Base-by-base conservation (phyloP, 257 asterid genomes). In the Plantago elongata region DNA sequence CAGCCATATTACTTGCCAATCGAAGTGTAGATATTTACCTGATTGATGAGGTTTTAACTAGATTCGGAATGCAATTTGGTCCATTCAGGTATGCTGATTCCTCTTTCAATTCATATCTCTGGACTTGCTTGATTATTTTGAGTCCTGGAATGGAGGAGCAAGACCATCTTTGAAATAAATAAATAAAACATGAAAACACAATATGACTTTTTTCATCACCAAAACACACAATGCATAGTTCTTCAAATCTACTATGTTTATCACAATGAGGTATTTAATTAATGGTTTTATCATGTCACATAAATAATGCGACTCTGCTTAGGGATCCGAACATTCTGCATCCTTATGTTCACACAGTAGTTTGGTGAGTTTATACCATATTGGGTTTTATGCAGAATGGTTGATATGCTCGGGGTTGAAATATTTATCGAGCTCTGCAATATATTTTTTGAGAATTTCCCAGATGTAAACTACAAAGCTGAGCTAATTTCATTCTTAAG, bases 11-110 rank as follows among this genome's bases (percentile, higher is more conserved):
- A 47, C 82, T 84, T 11, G 75, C 77, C 17, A 84, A 84, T 64
- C 65, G 50, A 54, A 83, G 82, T 42, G 76, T 74, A 67, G 77
- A 81, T 72, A 64, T 67, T 17, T 72, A 76, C 77, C 69, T 62
- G 71, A 69, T 83, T 51, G 89, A 83, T 72, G 69, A 61, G 30
- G 77, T 77, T 51, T 64, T 83, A 52, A 69, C 71, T 57, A 65
- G 72, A 68, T 83, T 79, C 51, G 89, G 89, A 59, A 83, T 79
- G 86, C 72, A 64, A 59, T 51, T 75, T 13, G 84, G 86, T 50
- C 86, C 89, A 47, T 83, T 79, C 44, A 78, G 84, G 86, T 79
- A 82, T 54, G 78, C 60, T 57, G 27, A 22, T 51, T 42, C 4
- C 27, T 14, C 29, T 13, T 12, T 46, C 62, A 16, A 40, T 57